Evolutionary conservation across 2,329 filamentous ascomycete species (phyloP), one percentile per base, ranked within the genome.

Genomic region (Sporothrix euskadiensis): DNA sequence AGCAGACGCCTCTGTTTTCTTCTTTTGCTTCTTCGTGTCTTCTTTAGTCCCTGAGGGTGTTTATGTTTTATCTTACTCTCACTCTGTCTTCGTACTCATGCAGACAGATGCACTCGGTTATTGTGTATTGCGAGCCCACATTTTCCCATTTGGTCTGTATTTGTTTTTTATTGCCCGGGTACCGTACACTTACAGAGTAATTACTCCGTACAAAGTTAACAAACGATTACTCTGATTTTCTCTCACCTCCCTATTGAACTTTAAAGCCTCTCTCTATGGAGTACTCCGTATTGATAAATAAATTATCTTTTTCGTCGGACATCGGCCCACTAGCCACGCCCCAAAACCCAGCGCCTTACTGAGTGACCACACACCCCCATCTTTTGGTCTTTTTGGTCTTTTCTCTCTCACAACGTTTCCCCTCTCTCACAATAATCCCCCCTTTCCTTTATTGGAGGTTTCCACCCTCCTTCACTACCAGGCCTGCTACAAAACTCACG

Each of bases 331-430:
- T 30, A 66, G 39, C 39, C 39, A 47, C 61, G 39, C 39, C 61
- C 22, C 39, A 9, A 66, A 47, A 30, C 39, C 44, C 65, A 16
- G 26, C 65, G 65, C 44, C 65, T 68, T 68, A 19, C 65, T 52
- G 61, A 65, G 59, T 65, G 63, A 66, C 59, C 59, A 63, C 63
- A 63, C 32, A 22, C 41, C 63, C 30, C 26, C 32, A 26, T 35
- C 35, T 35, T 35, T 35, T 35, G 35, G 35, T 26, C 52, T 56
- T 41, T 32, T 41, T 32, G 14, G 26, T 35, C 14, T 22, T 16
- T 32, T 14, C 26, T 52, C n/a, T 8, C 41, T 52, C 26, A 44
- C 65, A 32, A n/a, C 61, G 65, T 19, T 1, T 35, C 26, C 26
- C 26, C 26, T 35, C 14, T 52, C 4, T 4, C 41, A 10, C 9